A percentile compares a stretch with the other conserved stretches of the same genome.
Evolutionary conservation across 495 filamentous ascomycete genomes (phyloP).

Genomic region (Lasiosphaeria hispida): DNA sequence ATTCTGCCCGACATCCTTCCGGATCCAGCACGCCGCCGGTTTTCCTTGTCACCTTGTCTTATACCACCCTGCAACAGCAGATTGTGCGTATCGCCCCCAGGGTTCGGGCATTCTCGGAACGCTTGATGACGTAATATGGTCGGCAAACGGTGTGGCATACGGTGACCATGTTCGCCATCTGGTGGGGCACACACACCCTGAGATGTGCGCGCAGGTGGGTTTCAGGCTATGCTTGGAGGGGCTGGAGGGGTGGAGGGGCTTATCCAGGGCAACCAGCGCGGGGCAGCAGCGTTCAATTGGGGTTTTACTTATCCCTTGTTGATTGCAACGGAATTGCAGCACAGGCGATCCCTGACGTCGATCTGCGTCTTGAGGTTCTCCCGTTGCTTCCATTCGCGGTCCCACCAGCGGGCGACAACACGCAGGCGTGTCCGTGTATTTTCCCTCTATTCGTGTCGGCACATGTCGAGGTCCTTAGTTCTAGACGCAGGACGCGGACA

Average conservation of each 20-base stretch:
- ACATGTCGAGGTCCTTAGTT: too few relatives aligned
- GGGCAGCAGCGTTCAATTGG: background rate
- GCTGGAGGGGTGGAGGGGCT: background rate
- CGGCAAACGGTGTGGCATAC: constrained; percentile 22
- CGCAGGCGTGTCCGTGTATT: too few relatives aligned
- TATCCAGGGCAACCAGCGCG: background rate
- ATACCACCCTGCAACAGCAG: too few relatives aligned
- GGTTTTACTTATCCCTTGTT: too few relatives aligned
- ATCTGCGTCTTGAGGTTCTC: background rate
- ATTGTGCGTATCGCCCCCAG: too few relatives aligned
- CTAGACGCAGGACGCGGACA: too few relatives aligned
- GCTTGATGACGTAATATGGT: constrained; percentile 26
- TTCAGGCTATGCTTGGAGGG: constrained; percentile 14
- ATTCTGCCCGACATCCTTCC: constrained; percentile 3
- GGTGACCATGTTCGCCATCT: background rate
- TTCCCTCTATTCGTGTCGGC: too few relatives aligned
- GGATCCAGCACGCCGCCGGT: constrained; percentile 8
- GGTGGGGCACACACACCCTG: background rate
- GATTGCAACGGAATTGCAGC: too few relatives aligned
- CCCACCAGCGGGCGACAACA: constrained; percentile 1
- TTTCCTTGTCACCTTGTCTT: background rate
- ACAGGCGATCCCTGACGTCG: background rate
- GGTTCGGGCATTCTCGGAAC: background rate
- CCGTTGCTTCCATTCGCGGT: constrained; percentile 14
- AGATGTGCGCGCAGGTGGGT: constrained; percentile 4